Percentiles rank a stretch among this genome's conserved stretches.
These are phyloP conservation scores for Diplodia mutila DNA, from an alignment of 2,329 filamentous ascomycete genomes.

Conservation along the genomic window DNA sequence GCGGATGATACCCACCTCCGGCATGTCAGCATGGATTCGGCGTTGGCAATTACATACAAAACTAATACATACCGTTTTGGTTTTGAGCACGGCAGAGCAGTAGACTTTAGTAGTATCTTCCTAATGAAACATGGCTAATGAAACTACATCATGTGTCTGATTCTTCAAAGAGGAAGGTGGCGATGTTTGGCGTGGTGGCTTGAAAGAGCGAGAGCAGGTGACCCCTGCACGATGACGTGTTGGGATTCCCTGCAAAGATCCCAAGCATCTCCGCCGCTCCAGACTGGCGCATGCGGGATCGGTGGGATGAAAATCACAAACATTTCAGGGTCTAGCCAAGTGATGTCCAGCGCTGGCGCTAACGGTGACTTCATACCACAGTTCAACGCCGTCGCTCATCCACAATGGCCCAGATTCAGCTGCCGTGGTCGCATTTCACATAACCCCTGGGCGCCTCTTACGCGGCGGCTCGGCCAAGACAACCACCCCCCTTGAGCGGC, in stretches of 20 bases:
- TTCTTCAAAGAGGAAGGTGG: background rate
- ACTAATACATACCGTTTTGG: background rate
- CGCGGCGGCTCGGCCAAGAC: constrained; percentile 20
- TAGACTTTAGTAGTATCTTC: background rate
- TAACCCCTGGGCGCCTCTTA: constrained; percentile 22
- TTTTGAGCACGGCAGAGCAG: background rate
- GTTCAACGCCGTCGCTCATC: background rate
- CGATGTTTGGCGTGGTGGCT: constrained; percentile 1
- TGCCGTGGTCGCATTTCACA: background rate
- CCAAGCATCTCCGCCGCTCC: background rate
- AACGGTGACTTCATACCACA: background rate
- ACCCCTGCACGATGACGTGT: constrained; percentile 22
- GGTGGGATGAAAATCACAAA: constrained; percentile 9
- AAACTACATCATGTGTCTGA: background rate
- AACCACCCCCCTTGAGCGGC: constrained; percentile 5
- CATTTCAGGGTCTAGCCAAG: constrained; percentile 13
- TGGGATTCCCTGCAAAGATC: constrained; percentile 13
- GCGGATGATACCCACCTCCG: constrained; percentile 27
- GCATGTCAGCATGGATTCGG: constrained; percentile 22
- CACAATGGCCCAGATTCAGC: background rate
- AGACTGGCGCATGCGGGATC: constrained; percentile 15
- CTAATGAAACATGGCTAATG: background rate
- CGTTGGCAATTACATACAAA: constrained; percentile 8
- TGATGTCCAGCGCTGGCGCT: background rate
- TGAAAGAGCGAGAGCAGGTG: constrained; percentile 5